Conservation (phyloP, 192 early-diverging fungal species). For the Coemansia sp. region DNA sequence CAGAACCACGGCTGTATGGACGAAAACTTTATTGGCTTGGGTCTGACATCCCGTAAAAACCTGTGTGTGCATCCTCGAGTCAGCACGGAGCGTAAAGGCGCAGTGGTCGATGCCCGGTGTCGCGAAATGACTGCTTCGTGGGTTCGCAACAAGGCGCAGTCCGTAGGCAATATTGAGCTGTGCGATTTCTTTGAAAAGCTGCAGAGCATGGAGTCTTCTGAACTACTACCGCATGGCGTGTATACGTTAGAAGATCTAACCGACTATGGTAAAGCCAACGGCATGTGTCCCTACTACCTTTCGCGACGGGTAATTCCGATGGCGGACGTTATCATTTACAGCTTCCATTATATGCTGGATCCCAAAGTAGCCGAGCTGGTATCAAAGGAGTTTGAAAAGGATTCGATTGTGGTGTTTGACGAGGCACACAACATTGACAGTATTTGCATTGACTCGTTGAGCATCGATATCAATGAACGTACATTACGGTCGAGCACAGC, state of each 20-base stretch:
- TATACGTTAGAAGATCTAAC: slow-evolving; percentile 96
- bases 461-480: slow-evolving; percentile 88
- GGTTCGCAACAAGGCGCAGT: slow-evolving; percentile 73
- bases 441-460: slow-evolving; percentile 97
- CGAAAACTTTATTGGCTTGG: slow-evolving; percentile 86
- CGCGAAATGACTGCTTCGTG: slow-evolving; percentile 90
- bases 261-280: slow-evolving; percentile 69
- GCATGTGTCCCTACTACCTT: slow-evolving; percentile 93
- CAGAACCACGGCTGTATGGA: slow-evolving; percentile 59
- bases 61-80: slow-evolving; percentile 91
- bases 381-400: slow-evolving; percentile 90
- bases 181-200: slow-evolving; percentile 84
- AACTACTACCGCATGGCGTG: slow-evolving; percentile 79
- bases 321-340: slow-evolving; percentile 97
- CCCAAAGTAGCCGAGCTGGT: slow-evolving; percentile 98
- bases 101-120: slow-evolving; percentile 86
- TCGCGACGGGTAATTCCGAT: slow-evolving; percentile 79
- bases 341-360: slow-evolving; percentile 99
- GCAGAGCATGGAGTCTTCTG: slow-evolving; percentile 56
- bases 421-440: slow-evolving; percentile 99
- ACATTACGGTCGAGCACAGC: slow-evolving; percentile 86
- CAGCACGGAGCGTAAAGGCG: slow-evolving; percentile 81
- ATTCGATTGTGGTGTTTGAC: slow-evolving; percentile 98
- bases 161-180: slow-evolving; percentile 51
- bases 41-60: slow-evolving; percentile 90